A percentile compares a stretch with the other conserved stretches of the same genome.
phyloP scores from a whole-genome alignment of 768 basidiomycete genomes.

The Hypholoma sublateritium region DNA sequence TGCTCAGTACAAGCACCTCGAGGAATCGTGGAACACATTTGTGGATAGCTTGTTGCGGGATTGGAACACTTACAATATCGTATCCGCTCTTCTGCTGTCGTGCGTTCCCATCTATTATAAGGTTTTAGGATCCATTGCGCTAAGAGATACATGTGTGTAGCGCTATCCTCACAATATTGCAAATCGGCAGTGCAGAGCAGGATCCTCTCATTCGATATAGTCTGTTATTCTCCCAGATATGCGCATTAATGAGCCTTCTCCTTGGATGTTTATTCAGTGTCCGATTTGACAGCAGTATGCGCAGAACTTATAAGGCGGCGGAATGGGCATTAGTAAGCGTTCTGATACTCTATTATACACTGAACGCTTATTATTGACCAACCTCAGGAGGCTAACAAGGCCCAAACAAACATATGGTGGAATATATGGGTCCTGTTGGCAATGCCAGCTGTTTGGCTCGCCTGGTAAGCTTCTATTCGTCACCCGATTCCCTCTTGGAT shows the following conservation, averaged over 20 bases:
- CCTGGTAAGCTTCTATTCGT: constrained; percentile 39
- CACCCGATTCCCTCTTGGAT: neutral
- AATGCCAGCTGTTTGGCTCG: constrained; percentile 60
- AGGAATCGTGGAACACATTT: constrained; percentile 25
- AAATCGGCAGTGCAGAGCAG: constrained; percentile 34
- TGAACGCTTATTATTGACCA: neutral
- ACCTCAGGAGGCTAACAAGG: constrained; percentile 48
- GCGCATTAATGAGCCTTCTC: constrained; percentile 58
- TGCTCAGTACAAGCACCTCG: constrained; percentile 17
- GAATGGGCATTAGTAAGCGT: constrained; percentile 57
- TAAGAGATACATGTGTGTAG: constrained; percentile 12
- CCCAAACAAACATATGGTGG: constrained; percentile 34
- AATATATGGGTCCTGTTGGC: constrained; percentile 67
- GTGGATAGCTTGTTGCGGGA: constrained; percentile 28
- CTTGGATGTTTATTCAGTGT: constrained; percentile 64
- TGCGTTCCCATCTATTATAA: constrained; percentile 9
- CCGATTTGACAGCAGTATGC: constrained; percentile 58
- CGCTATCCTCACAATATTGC: constrained; percentile 29
- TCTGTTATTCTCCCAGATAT: constrained; percentile 53
- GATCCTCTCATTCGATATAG: constrained; percentile 55
- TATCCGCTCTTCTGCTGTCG: constrained; percentile 27
- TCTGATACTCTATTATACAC: too few relatives aligned
- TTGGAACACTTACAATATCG: constrained; percentile 29
- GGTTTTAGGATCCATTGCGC: neutral
- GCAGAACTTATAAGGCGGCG: constrained; percentile 56